Percentiles rank a stretch among this genome's conserved stretches.
Conservation (phyloP, 2,329 filamentous ascomycete species). For the Alternaria atra region DNA sequence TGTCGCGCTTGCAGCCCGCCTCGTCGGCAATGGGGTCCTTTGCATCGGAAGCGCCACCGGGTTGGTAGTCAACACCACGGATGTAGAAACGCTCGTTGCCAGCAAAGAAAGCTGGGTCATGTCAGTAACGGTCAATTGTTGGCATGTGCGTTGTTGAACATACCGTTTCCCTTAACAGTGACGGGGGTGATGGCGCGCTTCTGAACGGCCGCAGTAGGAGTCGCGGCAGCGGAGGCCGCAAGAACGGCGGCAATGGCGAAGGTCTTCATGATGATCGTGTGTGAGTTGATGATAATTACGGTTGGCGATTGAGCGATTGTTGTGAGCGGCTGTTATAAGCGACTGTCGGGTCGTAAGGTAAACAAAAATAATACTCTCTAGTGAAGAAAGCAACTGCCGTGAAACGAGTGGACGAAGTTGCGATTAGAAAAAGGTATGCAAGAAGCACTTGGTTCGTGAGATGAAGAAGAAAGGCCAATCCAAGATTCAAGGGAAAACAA, state of each 20-base stretch:
- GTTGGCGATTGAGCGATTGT: constrained; percentile 6
- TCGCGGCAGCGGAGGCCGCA: constrained; percentile 57
- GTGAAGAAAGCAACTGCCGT: constrained; percentile 14
- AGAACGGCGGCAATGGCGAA: constrained; percentile 58
- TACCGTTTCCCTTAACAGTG: constrained; percentile 70
- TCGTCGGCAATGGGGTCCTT: constrained; percentile 79
- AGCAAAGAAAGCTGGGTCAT: constrained; percentile 65
- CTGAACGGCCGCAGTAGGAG: constrained; percentile 45
- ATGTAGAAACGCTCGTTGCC: constrained; percentile 69
- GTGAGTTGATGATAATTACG: constrained; percentile 18
- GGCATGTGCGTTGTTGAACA: constrained; percentile 17
- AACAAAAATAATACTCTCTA: neutral
- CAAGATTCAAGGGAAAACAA: neutral
- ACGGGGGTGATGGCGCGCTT: constrained; percentile 62
- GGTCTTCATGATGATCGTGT: constrained; percentile 61
- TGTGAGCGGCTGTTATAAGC: neutral
- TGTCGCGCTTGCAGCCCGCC: constrained; percentile 77
- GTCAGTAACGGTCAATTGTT: constrained; percentile 27
- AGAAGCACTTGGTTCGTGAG: constrained; percentile 1
- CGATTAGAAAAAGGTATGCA: constrained; percentile 12
- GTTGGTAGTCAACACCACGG: constrained; percentile 72
- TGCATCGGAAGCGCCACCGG: constrained; percentile 68
- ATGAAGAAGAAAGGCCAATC: neutral
- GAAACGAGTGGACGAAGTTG: constrained; percentile 25
- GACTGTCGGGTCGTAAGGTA: constrained; percentile 7